These are phyloP conservation scores for Penicillium sp. DNA, from an alignment of 2,329 filamentous ascomycete genomes.

Conservation along the genomic window DNA sequence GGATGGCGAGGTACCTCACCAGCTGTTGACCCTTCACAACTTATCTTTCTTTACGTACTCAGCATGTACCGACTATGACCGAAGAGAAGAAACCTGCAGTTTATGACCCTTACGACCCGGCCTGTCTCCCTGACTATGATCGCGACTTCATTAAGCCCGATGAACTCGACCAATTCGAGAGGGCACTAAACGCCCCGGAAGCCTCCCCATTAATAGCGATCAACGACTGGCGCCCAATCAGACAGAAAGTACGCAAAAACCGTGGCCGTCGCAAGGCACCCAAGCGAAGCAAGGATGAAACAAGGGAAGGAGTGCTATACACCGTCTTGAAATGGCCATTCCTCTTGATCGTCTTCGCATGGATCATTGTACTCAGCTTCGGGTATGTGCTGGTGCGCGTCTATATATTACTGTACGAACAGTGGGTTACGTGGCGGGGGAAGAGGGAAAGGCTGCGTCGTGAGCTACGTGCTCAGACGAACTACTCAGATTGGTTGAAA, in stretches of 20 bases:
- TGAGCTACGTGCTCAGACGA: slow-evolving; percentile 66
- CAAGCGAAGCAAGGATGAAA: slow-evolving; percentile 75
- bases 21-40: neutral
- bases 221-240: slow-evolving; percentile 92
- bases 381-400: slow-evolving; percentile 76
- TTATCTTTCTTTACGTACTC: slow-evolving; percentile 5
- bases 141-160: slow-evolving; percentile 69
- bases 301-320: slow-evolving; percentile 88
- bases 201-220: slow-evolving; percentile 75
- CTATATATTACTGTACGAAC: slow-evolving; percentile 91
- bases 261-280: slow-evolving; percentile 44
- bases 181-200: slow-evolving; percentile 77
- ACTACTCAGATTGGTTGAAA: slow-evolving; percentile 77
- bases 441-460: slow-evolving; percentile 66
- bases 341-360: slow-evolving; percentile 71
- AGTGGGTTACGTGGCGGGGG: slow-evolving; percentile 85
- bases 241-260: slow-evolving; percentile 60
- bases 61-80: slow-evolving; percentile 33
- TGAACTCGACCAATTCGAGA: slow-evolving; percentile 73
- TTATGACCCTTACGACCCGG: slow-evolving; percentile 62
- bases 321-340: slow-evolving; percentile 88
- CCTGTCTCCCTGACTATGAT: slow-evolving; percentile 71
- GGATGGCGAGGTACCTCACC: slow-evolving; percentile 9
- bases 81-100: slow-evolving; percentile 25
- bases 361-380: slow-evolving; percentile 69